Conservation (phyloP, 495 filamentous ascomycete genomes). For the Melanomma pulvis-pyrius region DNA sequence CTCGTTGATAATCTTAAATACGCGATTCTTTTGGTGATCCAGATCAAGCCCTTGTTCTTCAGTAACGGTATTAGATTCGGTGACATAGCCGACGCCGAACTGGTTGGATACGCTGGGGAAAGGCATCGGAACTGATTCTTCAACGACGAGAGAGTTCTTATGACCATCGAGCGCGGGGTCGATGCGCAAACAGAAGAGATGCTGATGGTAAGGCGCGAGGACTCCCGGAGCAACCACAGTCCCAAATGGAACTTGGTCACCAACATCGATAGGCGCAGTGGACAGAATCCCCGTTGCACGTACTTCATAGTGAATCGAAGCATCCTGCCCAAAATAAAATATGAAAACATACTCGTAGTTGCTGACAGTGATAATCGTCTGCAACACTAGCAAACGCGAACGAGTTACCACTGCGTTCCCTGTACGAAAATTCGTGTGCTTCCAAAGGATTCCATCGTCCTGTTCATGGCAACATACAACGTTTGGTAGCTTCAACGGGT, state of each 20-base stretch:
- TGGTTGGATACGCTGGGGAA: constrained; percentile 26
- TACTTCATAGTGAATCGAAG: constrained; percentile 38
- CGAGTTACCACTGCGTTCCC: constrained; percentile 36
- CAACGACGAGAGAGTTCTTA: constrained; percentile 36
- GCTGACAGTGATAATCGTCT: constrained; percentile 37
- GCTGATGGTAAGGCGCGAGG: constrained; percentile 42
- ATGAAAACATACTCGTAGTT: constrained; percentile 45
- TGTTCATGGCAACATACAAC: constrained; percentile 44
- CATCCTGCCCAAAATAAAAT: constrained; percentile 39
- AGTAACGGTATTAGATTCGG: constrained; percentile 12
- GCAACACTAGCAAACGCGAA: constrained; percentile 38
- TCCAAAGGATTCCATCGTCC: constrained; percentile 44
- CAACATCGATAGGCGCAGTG: constrained; percentile 34
- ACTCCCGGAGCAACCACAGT: constrained; percentile 37
- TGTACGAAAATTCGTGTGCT: constrained; percentile 42
- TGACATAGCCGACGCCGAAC: constrained; percentile 37
- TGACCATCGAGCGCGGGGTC: constrained; percentile 39
- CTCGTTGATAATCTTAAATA: constrained; percentile 42
- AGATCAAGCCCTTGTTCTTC: constrained; percentile 33
- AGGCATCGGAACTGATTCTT: constrained; percentile 33
- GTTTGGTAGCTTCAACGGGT: constrained; percentile 33
- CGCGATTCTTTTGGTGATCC: constrained; percentile 26
- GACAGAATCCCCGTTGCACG: constrained; percentile 41
- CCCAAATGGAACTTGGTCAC: constrained; percentile 34
- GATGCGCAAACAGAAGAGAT: constrained; percentile 41